Percentiles rank a stretch among this genome's conserved stretches.
Conservation (phyloP, 2,329 filamentous ascomycete species). For the Lecanicillium sp. region DNA sequence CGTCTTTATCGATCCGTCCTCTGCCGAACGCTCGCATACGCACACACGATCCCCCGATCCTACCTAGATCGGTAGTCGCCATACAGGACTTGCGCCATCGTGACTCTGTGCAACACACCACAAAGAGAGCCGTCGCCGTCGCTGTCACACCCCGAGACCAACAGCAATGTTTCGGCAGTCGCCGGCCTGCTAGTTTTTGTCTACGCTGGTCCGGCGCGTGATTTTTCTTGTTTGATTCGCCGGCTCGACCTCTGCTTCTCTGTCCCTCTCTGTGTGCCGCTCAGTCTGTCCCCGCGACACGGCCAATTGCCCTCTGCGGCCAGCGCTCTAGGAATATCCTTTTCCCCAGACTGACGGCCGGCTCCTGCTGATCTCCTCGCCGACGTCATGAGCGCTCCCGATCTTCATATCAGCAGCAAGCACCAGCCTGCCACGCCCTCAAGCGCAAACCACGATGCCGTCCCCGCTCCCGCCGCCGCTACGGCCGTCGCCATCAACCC, state of each 20-base stretch:
- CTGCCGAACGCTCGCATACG: too few species aligned
- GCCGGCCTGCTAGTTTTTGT: constrained; percentile 1
- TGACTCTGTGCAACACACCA: constrained; percentile 1
- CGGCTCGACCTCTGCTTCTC: background rate
- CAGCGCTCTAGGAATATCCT: too few species aligned
- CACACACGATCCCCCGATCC: constrained; percentile 7
- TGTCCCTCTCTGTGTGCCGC: background rate
- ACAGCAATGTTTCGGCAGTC: constrained; percentile 10
- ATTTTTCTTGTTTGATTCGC: background rate
- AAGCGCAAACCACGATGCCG: constrained; percentile 16
- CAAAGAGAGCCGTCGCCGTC: too few species aligned
- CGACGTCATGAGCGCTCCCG: constrained; percentile 6
- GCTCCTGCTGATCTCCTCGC: background rate
- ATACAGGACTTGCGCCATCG: background rate
- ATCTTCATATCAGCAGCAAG: background rate
- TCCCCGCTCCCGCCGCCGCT: constrained; percentile 11
- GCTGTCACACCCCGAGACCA: too few species aligned
- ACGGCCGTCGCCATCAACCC: constrained; percentile 14
- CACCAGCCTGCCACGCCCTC: background rate
- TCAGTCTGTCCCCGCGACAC: background rate
- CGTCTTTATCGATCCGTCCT: too few species aligned
- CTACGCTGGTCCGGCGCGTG: background rate
- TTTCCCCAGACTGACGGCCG: too few species aligned
- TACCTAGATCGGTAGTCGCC: constrained; percentile 1
- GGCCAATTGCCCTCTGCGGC: background rate